Percentiles rank a stretch among this genome's conserved stretches.
These are phyloP conservation scores for Ophiostoma pallidulum DNA, from an alignment of 2,329 filamentous ascomycete genomes.

Conservation along the genomic window DNA sequence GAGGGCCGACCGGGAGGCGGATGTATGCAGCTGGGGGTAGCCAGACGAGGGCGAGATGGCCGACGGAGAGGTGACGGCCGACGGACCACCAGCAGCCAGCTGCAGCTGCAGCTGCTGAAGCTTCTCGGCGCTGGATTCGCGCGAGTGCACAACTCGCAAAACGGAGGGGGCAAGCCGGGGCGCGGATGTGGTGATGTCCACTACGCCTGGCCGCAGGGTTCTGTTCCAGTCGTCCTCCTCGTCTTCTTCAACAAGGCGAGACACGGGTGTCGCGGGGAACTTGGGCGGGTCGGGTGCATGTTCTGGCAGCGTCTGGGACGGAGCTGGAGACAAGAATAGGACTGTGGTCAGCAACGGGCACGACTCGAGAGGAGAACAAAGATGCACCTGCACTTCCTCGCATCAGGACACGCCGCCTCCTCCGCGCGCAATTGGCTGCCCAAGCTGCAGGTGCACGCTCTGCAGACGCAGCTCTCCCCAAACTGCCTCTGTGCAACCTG, in stretches of 20 bases:
- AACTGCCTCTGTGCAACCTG: not conserved
- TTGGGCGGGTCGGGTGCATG: conserved; percentile 43
- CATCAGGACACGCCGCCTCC: not conserved
- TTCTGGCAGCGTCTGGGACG: conserved; percentile 51
- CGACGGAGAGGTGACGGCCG: conserved; percentile 17
- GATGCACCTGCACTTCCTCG: not conserved
- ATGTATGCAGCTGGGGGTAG: conserved; percentile 32
- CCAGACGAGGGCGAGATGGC: conserved; percentile 20
- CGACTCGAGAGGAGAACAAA: not conserved
- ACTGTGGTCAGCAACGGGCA: conserved; percentile 1
- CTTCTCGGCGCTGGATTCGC: conserved; percentile 51
- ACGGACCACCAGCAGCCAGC: not conserved
- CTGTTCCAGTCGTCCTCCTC: conserved; percentile 44
- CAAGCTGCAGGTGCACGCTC: too few relatives aligned
- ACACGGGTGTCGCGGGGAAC: conserved; percentile 40
- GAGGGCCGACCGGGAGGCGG: conserved; percentile 31
- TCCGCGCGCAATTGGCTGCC: not conserved
- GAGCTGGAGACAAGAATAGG: conserved; percentile 31
- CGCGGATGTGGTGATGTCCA: conserved; percentile 24
- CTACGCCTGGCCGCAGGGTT: conserved; percentile 37
- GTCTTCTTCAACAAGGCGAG: conserved; percentile 45
- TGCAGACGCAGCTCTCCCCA: too few relatives aligned
- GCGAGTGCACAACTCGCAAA: conserved; percentile 40
- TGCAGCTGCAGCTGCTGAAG: conserved; percentile 23
- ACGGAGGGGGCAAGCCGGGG: conserved; percentile 13